Evolutionary conservation across 1,139 yeast species (phyloP), one percentile per base, ranked within the genome.

Genomic region (Candida sojae): DNA sequence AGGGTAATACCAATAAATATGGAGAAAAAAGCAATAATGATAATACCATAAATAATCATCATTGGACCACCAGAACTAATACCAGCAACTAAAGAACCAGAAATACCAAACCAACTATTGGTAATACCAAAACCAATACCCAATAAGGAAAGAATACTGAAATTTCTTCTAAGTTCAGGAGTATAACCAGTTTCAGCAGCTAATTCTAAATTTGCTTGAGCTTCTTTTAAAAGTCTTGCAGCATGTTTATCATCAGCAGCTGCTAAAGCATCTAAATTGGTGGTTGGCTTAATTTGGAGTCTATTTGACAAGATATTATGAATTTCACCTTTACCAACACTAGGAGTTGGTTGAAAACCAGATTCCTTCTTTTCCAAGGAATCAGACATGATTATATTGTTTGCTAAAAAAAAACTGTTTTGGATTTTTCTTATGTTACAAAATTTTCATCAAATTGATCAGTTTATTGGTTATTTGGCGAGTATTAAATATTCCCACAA

Each of bases 51-150:
- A 13, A 83, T 79, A 53, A 84, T 79, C 70, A 83, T 65, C 73
- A 83, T 69, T 9, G 89, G 88, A 23, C 89, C 89, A 53, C 88
- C 88, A 32, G 86, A 79, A 48, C 74, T 69, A 48, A 83, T 82
- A 57, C 86, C 86, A 12, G 86, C 79, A 47, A 82, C 44, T 12
- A 42, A 46, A 12, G 40, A 42, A 3, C 49, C 52, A 23, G 41
- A 34, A 12, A 83, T 80, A 51, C 88, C 88, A 52, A 82, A 79
- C 86, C 86, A 81, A 7, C 84, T 79, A 64, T 81, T 81, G 37
- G 86, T 82, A 45, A 82, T 61, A 32, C 86, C 85, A 55, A 82
- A 82, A 4, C 86, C 86, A 46, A 83, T 83, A 44, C 87, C 87
- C 25, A 82, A 64, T 5, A 83, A 72, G 1, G 86, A 79, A 68